A percentile compares a stretch with the other conserved stretches of the same genome.
phyloP scores from a whole-genome alignment of 2,329 filamentous ascomycete genomes.

The Neurospora sp. region DNA sequence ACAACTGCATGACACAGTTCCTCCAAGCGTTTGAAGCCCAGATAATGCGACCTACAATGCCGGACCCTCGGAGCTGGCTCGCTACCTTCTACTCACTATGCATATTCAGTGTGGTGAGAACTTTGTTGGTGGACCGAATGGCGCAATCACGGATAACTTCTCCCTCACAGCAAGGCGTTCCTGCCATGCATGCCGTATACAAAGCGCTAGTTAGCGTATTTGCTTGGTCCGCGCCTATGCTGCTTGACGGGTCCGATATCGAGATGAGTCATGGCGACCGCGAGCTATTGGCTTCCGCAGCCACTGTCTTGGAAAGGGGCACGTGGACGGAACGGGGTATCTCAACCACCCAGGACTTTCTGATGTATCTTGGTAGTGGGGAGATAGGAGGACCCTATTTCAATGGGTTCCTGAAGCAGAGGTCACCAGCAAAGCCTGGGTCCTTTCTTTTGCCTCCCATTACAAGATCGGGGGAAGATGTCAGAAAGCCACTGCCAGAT shows the following conservation, averaged over 20 bases:
- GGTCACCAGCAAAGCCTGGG: conserved; percentile 24
- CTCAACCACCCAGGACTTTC: conserved; percentile 37
- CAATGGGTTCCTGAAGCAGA: conserved; percentile 33
- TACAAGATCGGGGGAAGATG: conserved; percentile 23
- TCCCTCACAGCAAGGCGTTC: conserved; percentile 19
- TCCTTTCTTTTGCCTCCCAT: conserved; percentile 25
- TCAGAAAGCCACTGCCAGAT: conserved; percentile 29
- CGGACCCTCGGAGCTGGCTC: conserved; percentile 37
- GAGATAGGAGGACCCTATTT: conserved; percentile 28
- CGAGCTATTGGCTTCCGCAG: conserved; percentile 31
- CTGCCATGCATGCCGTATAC: conserved; percentile 38
- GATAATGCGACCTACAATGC: conserved; percentile 28
- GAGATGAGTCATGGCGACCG: conserved; percentile 36
- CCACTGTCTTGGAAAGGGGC: conserved; percentile 36
- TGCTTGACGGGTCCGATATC: conserved; percentile 33
- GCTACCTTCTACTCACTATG: conserved; percentile 45
- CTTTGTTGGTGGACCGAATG: conserved; percentile 39
- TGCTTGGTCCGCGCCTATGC: conserved; percentile 31
- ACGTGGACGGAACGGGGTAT: conserved; percentile 39
- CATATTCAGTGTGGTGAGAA: conserved; percentile 47
- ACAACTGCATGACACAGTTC: conserved; percentile 41
- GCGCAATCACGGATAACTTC: conserved; percentile 17
- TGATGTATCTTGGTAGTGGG: conserved; percentile 37
- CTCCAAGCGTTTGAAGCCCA: conserved; percentile 42
- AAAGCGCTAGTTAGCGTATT: conserved; percentile 42